phyloP scores from a whole-genome alignment of 2,329 filamentous ascomycete species.

The Tolypocladium tropicale region DNA sequence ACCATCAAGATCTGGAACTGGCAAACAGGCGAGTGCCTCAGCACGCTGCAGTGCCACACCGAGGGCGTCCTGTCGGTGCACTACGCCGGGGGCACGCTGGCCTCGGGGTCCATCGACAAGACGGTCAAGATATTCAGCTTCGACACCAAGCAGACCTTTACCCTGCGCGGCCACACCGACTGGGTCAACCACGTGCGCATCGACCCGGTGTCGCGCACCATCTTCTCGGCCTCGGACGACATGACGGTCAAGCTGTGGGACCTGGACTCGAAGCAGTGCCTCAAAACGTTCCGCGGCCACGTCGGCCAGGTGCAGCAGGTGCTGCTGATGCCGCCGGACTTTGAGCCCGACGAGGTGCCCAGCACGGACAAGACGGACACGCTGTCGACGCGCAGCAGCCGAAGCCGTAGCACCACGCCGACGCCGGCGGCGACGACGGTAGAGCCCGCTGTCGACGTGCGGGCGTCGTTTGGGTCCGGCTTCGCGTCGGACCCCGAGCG shows the following conservation, averaged over 20 bases:
- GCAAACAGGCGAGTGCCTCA: conserved; percentile 79
- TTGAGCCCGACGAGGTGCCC: conserved; percentile 67
- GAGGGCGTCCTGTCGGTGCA: conserved; percentile 81
- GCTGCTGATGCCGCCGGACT: conserved; percentile 72
- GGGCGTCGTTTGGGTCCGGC: conserved; percentile 46
- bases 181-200: conserved; percentile 97
- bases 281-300: conserved; percentile 74
- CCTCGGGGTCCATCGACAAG: conserved; percentile 80
- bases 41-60: conserved; percentile 68
- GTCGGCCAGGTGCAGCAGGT: conserved; percentile 94
- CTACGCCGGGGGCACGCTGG: conserved; percentile 75
- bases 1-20: conserved; percentile 95
- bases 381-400: conserved; percentile 36
- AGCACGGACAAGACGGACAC: conserved; percentile 43
- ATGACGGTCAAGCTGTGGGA: conserved; percentile 90
- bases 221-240: conserved; percentile 91
- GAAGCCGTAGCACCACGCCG: conserved; percentile 34
- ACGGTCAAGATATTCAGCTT: conserved; percentile 93
- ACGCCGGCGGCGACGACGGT: conserved; percentile 12
- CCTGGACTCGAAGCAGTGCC: conserved; percentile 69
- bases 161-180: conserved; percentile 74
- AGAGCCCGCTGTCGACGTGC: conserved; percentile 30
- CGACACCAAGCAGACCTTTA: conserved; percentile 68
- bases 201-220: conserved; percentile 69
- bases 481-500: conserved; percentile 54